Evolutionary conservation across 2,329 filamentous ascomycete species (phyloP).

Genomic region (Chrysoporthe austroafricana): DNA sequence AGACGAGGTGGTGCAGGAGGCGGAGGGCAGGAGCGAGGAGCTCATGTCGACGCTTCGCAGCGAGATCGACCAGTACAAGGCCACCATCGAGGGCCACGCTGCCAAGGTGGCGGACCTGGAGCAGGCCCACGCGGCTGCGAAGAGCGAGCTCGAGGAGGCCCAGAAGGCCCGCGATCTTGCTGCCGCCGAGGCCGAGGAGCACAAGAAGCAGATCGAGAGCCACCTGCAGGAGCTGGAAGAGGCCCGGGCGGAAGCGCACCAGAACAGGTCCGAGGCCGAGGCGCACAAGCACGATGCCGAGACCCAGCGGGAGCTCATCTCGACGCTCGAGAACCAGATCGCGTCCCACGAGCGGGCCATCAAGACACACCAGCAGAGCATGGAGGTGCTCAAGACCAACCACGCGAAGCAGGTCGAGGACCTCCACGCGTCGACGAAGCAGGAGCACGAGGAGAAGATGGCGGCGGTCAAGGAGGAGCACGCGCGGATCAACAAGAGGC

Average conservation of each 20-base stretch:
- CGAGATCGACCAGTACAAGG: slow-evolving; percentile 82
- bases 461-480: slow-evolving; percentile 64
- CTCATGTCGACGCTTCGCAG: slow-evolving; percentile 65
- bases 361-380: slow-evolving; percentile 55
- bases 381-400: slow-evolving; percentile 53
- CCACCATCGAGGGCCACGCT: slow-evolving; percentile 69
- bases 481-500: slow-evolving; percentile 55
- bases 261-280: slow-evolving; percentile 49
- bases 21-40: slow-evolving; percentile 59
- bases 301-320: slow-evolving; percentile 45
- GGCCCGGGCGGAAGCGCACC: slow-evolving; percentile 62
- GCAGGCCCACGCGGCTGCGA: slow-evolving; percentile 67
- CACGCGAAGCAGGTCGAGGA: slow-evolving; percentile 50
- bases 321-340: slow-evolving; percentile 62
- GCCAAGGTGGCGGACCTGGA: slow-evolving; percentile 76
- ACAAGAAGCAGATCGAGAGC: slow-evolving; percentile 37
- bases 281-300: slow-evolving; percentile 41
- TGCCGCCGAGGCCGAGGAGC: slow-evolving; percentile 47
- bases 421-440: slow-evolving; percentile 52
- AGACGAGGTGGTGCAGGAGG: slow-evolving; percentile 48
- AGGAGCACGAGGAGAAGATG: slow-evolving; percentile 61
- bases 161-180: slow-evolving; percentile 61
- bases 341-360: slow-evolving; percentile 62
- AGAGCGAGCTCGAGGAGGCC: slow-evolving; percentile 69
- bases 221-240: slow-evolving; percentile 68